Conservation (phyloP, 2,329 filamentous ascomycete species). For the Xylariaceae sp. region DNA sequence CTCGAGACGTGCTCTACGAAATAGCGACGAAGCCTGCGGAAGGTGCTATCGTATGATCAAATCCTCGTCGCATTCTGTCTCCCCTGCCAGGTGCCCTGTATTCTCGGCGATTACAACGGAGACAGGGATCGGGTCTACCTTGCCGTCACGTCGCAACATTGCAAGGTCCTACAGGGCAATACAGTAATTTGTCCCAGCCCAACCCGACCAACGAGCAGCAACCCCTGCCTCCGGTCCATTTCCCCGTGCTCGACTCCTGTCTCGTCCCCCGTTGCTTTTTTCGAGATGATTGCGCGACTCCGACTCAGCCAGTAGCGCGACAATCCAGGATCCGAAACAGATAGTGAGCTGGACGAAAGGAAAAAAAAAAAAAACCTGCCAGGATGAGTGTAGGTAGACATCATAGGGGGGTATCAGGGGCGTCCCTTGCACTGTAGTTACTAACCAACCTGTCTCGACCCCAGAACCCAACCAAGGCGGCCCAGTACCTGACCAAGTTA, state of each 20-base stretch:
- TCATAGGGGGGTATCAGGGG: conserved; percentile 6
- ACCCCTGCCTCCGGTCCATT: not conserved
- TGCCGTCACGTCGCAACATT: too few species aligned
- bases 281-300: conserved; percentile 23
- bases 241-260: not conserved
- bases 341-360: conserved; percentile 8
- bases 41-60: too few species aligned
- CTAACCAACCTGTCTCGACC: conserved; percentile 13
- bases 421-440: too few species aligned
- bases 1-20: too few species aligned
- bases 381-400: conserved; percentile 27
- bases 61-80: too few species aligned
- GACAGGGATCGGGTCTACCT: too few species aligned
- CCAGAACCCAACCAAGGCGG: conserved; percentile 65
- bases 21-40: too few species aligned
- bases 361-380: conserved; percentile 15
- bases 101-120: not conserved
- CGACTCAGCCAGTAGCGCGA: conserved; percentile 19
- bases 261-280: not conserved
- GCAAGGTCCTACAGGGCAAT: too few species aligned
- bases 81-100: too few species aligned
- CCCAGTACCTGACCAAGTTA: conserved; percentile 74
- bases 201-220: not conserved
- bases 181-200: not conserved
- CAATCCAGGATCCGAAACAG: conserved; percentile 18